Evolutionary conservation across 352 stramenopile species (phyloP).

Genomic region (Phytopythium boreale): DNA sequence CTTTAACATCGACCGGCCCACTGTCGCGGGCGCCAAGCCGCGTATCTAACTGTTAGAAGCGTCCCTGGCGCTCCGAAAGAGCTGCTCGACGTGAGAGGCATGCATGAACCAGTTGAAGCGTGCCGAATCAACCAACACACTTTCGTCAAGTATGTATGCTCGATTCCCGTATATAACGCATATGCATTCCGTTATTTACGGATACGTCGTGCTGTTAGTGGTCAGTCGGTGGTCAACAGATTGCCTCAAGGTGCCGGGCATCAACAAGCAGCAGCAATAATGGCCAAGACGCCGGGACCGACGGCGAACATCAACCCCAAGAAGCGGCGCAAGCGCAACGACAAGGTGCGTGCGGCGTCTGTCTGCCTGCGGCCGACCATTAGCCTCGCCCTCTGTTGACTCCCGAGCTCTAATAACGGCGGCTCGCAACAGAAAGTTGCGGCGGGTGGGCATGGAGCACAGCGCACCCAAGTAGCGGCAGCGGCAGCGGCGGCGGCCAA

Average conservation of each 20-base stretch:
- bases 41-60: background rate
- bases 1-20: slow-evolving; percentile 23
- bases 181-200: too few species aligned
- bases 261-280: background rate
- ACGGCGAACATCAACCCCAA: slow-evolving; percentile 7
- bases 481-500: slow-evolving; percentile 21
- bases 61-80: too few species aligned
- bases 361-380: background rate
- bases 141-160: too few species aligned
- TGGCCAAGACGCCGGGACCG: background rate
- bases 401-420: background rate
- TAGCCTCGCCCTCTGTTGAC: background rate
- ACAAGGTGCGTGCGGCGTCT: slow-evolving; percentile 7
- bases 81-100: too few species aligned
- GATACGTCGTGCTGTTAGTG: too few species aligned
- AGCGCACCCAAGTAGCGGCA: too few species aligned
- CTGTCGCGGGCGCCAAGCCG: background rate
- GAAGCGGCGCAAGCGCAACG: slow-evolving; percentile 7
- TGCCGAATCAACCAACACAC: too few species aligned
- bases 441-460: slow-evolving; percentile 15
- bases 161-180: too few species aligned
- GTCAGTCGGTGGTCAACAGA: background rate
- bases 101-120: background rate
- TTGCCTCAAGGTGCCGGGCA: background rate
- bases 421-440: slow-evolving; percentile 18